Base-by-base conservation (phyloP, 192 early-diverging fungal genomes). In the Phycomyces nitens region DNA sequence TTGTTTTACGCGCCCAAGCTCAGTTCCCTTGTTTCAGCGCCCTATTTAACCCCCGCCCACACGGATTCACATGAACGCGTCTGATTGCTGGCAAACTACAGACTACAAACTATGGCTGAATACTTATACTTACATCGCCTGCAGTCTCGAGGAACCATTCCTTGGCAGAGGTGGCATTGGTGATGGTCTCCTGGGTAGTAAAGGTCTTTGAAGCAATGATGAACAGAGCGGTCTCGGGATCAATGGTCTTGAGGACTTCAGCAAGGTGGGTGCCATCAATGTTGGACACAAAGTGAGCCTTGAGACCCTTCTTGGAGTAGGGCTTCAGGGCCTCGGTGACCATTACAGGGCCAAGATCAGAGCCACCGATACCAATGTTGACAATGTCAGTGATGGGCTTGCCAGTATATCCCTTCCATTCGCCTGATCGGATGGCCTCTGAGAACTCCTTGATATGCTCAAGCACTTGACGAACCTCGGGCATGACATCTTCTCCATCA, bases 351-450 rank as follows among this genome's bases (percentile, higher is more conserved):
- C 96, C 96, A 39, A 98, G 82, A 76, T 98, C 96, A 3, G 94
- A 97, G 70, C 96, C 96, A 74, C 96, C 96, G 70, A 98, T 98
- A 63, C 96, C 96, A 80, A 98, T 96, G 84, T 98, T 98, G 75
- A 98, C 92, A 51, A 98, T 73, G 71, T 97, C 95, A 40, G 91
- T 93, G 72, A 98, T 97, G 44, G 80, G 67, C 76, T 97, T 81
- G 60, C 97, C 97, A 34, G 95, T 95, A 73, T 97, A 99, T 26
- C 96, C 97, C 73, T 84, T 94, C 97, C 97, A 99, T 40, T 77
- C 71, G 18, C 97, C 97, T 22, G 88, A 89, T 52, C 95, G 91
- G 63, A 99, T 86, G 7, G 74, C 76, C 53, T 94, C 86, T 1
- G 94, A 88, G 40, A 91, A 89, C 65, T 84, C 68, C 70, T 86